Conservation (phyloP, 805 yeast species). For the Brettanomyces naardenensis region DNA sequence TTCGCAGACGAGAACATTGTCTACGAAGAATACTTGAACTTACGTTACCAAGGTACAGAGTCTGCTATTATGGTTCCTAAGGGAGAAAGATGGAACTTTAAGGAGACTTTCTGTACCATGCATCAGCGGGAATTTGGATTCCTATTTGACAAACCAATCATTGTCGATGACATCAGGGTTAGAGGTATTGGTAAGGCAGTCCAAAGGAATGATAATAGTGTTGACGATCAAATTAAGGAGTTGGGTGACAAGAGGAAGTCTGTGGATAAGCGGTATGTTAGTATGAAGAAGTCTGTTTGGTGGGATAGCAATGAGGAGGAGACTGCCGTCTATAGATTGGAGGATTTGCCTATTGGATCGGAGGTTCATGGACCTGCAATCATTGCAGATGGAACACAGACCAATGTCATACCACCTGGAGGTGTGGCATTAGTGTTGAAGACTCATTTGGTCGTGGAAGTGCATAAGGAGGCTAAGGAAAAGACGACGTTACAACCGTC, state of each 20-base stretch:
- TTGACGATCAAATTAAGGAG: constrained; percentile 46
- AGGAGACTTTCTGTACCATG: constrained; percentile 38
- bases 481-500: no score
- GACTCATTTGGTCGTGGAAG: constrained; percentile 50
- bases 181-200: constrained; percentile 63
- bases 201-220: constrained; percentile 29
- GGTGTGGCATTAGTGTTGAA: constrained; percentile 47
- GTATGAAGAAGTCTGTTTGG: constrained; percentile 39
- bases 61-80: constrained; percentile 65
- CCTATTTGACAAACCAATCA: constrained; percentile 39
- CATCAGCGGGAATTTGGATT: constrained; percentile 75
- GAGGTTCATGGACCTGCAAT: constrained; percentile 64
- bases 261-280: constrained; percentile 17
- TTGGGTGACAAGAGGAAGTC: constrained; percentile 20
- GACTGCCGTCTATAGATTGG: constrained; percentile 50
- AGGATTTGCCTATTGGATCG: constrained; percentile 46
- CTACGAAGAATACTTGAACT: constrained; percentile 61
- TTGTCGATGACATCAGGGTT: constrained; percentile 69
- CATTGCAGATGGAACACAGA: constrained; percentile 74
- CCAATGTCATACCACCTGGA: constrained; percentile 63
- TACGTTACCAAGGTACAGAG: constrained; percentile 87
- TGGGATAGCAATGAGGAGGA: constrained; percentile 45
- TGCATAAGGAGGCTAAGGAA: constrained; percentile 6
- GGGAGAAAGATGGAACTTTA: constrained; percentile 24
- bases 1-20: constrained; percentile 35